Conservation (phyloP, 2,329 filamentous ascomycete species). For the Teratosphaeria nubilosa region DNA sequence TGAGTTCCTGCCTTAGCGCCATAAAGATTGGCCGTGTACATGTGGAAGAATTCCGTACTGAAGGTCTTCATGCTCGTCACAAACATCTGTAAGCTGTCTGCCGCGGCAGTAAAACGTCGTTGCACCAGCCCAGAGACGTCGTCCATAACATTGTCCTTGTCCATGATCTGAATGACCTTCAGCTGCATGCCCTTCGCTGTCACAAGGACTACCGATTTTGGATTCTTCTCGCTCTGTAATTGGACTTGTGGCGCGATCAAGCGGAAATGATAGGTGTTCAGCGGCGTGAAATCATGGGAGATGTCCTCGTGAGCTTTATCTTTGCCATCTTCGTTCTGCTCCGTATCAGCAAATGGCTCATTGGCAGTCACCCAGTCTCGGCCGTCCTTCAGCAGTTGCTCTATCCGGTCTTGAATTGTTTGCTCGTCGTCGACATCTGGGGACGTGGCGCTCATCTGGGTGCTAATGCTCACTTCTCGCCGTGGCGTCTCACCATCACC, state of each 20-base stretch:
- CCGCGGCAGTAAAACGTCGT: slow-evolving; percentile 82
- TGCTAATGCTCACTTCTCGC: slow-evolving; percentile 16
- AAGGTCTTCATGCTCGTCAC: slow-evolving; percentile 92
- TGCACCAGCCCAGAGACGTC: slow-evolving; percentile 92
- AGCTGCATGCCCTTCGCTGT: slow-evolving; percentile 97
- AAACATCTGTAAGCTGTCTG: slow-evolving; percentile 98
- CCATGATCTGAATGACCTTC: slow-evolving; percentile 96
- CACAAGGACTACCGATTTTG: slow-evolving; percentile 90
- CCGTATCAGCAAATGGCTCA: slow-evolving; percentile 39
- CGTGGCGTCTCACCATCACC: slow-evolving; percentile 7
- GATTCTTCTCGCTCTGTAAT: slow-evolving; percentile 95
- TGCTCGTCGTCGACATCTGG: slow-evolving; percentile 48
- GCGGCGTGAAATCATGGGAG: slow-evolving; percentile 74
- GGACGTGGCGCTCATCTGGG: slow-evolving; percentile 21
- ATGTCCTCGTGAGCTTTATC: slow-evolving; percentile 54
- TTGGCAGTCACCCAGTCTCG: slow-evolving; percentile 71
- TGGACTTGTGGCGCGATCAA: slow-evolving; percentile 97
- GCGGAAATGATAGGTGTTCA: slow-evolving; percentile 89
- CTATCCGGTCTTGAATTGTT: slow-evolving; percentile 74
- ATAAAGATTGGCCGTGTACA: slow-evolving; percentile 91
- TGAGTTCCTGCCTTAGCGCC: slow-evolving; percentile 73
- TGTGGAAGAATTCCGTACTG: slow-evolving; percentile 68
- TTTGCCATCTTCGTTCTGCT: slow-evolving; percentile 25
- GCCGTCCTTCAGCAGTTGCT: slow-evolving; percentile 74
- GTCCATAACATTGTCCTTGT: slow-evolving; percentile 85